Evolutionary conservation across 192 early-diverging fungal genomes (phyloP), one percentile per base, ranked within the genome.

Genomic region (Rhizoclosmatium globosum): DNA sequence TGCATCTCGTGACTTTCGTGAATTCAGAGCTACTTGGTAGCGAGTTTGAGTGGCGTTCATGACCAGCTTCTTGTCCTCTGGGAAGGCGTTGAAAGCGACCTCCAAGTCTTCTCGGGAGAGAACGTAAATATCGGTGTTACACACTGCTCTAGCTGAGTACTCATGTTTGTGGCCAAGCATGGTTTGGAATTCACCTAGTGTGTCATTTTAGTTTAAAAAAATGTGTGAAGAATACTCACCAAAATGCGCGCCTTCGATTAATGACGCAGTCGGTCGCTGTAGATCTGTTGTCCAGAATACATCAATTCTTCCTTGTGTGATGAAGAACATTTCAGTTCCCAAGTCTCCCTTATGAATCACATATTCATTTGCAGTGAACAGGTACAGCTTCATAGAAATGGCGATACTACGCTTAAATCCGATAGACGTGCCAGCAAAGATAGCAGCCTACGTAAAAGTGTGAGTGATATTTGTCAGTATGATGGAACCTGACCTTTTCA

Each of bases 121-220:
- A 21, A 88, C 87, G 66, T 86, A 88, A 58, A 88, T 86, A 59
- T 88, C 87, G 13, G 83, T 86, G 75, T 88, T 88, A 82, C 87
- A 88, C 19, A 85, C 85, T 2, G 87, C 84, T 11, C 80, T 47
- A 13, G 85, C 87, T 11, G 82, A 84, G 73, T 86, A 85, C 73
- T 88, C 87, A 70, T 84, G 83, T 21, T 84, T 82, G 69, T 84
- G 77, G 50, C 85, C 85, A 13, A 88, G 68, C 9, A 88, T 78
- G 4, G 86, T 84, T 68, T 79, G 75, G 81, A 82, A 88, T 71
- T 88, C 87, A 53, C 87, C 87, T 88, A 46, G 64, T 4, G n/a
- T n/a, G 47, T 60, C 11, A 56, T 2, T 3, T 19, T 64, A 77
- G 79, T 41, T n/a, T n/a, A n/a, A n/a, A n/a, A n/a, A n/a, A n/a